Conservation (phyloP, 768 basidiomycete species). For the Kwoniella mangroviensis region DNA sequence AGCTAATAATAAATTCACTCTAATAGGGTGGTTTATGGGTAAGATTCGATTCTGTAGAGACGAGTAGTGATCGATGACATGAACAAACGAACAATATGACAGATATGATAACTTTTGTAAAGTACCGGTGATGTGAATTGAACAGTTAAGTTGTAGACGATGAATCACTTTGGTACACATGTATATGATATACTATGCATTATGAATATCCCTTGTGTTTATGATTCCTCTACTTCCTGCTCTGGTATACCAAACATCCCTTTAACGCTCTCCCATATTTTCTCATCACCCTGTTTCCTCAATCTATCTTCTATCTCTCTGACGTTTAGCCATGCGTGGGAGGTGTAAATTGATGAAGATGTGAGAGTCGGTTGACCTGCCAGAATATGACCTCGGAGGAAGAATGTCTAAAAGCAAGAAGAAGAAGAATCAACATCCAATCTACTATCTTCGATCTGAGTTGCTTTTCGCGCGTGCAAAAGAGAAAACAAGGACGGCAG, state of each 20-base stretch:
- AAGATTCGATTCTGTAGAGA: neutral
- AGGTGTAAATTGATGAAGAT: constrained; percentile 63
- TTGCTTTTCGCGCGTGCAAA: constrained; percentile 61
- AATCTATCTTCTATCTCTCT: constrained; percentile 72
- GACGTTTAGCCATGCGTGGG: constrained; percentile 94
- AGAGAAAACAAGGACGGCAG: neutral
- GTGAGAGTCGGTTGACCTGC: constrained; percentile 77
- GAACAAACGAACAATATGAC: neutral
- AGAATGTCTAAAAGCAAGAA: constrained; percentile 71
- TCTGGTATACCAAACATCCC: constrained; percentile 41
- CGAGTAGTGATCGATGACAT: neutral
- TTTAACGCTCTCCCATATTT: constrained; percentile 38
- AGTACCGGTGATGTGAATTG: neutral
- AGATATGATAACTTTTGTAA: neutral
- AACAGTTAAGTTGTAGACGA: neutral
- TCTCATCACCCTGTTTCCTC: constrained; percentile 36
- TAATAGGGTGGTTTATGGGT: neutral
- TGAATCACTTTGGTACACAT: neutral
- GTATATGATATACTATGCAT: constrained; percentile 2
- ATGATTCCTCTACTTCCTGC: constrained; percentile 7
- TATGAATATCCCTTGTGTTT: neutral
- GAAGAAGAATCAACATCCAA: too few species aligned
- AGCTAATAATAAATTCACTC: neutral
- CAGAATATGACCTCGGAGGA: constrained; percentile 92
- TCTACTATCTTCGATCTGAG: too few species aligned